Evolutionary conservation across 2,329 filamentous ascomycete species (phyloP).

Genomic region (Cladophialophora carrionii): DNA sequence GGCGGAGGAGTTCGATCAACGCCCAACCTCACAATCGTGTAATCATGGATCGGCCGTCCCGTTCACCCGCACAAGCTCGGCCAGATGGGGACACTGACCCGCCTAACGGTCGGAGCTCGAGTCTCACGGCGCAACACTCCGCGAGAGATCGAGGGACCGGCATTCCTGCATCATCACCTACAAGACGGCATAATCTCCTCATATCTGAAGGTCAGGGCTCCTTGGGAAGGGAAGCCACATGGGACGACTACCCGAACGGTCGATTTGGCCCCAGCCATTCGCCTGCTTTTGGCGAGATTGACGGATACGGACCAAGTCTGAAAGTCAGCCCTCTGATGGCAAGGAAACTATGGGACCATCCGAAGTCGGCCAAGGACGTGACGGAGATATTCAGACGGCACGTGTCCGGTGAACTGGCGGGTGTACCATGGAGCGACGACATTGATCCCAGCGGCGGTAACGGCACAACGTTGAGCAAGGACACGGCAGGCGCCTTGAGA

Average conservation of each 20-base stretch:
- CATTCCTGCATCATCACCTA: constrained; percentile 71
- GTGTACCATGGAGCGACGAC: constrained; percentile 93
- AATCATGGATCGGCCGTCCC: constrained; percentile 71
- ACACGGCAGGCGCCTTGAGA: constrained; percentile 55
- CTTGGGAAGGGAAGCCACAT: constrained; percentile 90
- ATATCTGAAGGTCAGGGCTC: constrained; percentile 93
- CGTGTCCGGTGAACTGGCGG: constrained; percentile 74
- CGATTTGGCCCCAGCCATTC: constrained; percentile 92
- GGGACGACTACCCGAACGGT: constrained; percentile 98
- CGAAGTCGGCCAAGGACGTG: constrained; percentile 71
- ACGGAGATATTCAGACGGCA: constrained; percentile 79
- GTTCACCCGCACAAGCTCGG: constrained; percentile 40
- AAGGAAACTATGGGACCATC: constrained; percentile 81
- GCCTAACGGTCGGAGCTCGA: constrained; percentile 6
- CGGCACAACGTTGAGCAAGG: constrained; percentile 42
- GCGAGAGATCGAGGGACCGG: constrained; percentile 76
- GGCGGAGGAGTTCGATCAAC: constrained; percentile 76
- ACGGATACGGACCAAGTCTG: constrained; percentile 95
- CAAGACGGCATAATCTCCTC: constrained; percentile 80
- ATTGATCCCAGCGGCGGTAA: constrained; percentile 49
- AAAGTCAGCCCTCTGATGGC: constrained; percentile 88
- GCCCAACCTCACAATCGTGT: constrained; percentile 86
- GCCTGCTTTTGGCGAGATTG: constrained; percentile 92
- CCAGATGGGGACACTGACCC: constrained; percentile 19
- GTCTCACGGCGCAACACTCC: constrained; percentile 67